Percentiles rank a stretch among this genome's conserved stretches.
Evolutionary conservation across 2,329 filamentous ascomycete genomes (phyloP).

Genomic region (Fusarium sp.): DNA sequence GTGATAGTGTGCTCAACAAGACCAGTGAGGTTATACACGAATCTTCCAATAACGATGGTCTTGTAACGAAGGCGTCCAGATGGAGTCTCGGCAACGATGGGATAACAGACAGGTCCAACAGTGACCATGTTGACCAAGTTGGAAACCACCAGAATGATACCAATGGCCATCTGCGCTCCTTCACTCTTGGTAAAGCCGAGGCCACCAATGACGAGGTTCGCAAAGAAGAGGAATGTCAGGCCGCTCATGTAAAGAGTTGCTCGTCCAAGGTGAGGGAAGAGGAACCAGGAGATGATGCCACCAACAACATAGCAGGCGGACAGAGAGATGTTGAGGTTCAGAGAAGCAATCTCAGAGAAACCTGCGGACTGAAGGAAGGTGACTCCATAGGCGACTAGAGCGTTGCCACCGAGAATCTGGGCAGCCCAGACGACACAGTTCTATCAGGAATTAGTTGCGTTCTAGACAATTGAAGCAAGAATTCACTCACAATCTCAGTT

Average conservation of each 20-base stretch:
- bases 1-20: constrained; percentile 54
- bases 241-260: constrained; percentile 55
- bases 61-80: constrained; percentile 57
- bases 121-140: constrained; percentile 49
- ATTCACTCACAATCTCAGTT: constrained; percentile 47
- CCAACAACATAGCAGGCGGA: constrained; percentile 54
- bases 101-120: constrained; percentile 50
- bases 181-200: constrained; percentile 16
- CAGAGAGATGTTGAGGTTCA: constrained; percentile 52
- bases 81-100: constrained; percentile 53
- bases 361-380: constrained; percentile 53
- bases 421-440: constrained; percentile 53
- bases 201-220: constrained; percentile 41
- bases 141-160: constrained; percentile 44
- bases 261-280: constrained; percentile 53
- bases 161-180: constrained; percentile 17
- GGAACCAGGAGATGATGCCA: constrained; percentile 52
- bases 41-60: constrained; percentile 57
- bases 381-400: constrained; percentile 50
- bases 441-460: constrained; percentile 1
- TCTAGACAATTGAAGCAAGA: no score
- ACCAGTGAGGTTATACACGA: constrained; percentile 54
- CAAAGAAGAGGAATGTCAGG: constrained; percentile 51
- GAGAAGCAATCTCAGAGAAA: constrained; percentile 48
- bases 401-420: constrained; percentile 50